Conservation (phyloP, 192 early-diverging fungal species). For the Phycomyces nitens region DNA sequence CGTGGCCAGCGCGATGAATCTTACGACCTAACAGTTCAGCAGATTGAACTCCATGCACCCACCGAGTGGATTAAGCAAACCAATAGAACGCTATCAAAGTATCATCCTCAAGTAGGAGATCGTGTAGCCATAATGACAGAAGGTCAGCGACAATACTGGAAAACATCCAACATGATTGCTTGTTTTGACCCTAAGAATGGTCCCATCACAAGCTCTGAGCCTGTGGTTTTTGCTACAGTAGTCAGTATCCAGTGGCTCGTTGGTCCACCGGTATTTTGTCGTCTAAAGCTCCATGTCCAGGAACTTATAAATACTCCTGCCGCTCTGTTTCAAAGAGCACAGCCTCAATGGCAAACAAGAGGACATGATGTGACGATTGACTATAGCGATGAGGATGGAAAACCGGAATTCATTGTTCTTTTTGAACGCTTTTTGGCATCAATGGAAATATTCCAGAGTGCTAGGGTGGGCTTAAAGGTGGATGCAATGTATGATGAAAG, state of each 20-base stretch:
- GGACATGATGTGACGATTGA: slow-evolving; percentile 49
- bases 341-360: slow-evolving; percentile 23
- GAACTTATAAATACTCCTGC: slow-evolving; percentile 46
- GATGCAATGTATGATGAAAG: slow-evolving; percentile 65
- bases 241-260: slow-evolving; percentile 55
- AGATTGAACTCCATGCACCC: slow-evolving; percentile 32
- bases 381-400: slow-evolving; percentile 67
- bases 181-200: slow-evolving; percentile 32
- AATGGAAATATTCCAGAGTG: slow-evolving; percentile 39
- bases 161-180: slow-evolving; percentile 31
- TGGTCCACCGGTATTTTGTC: slow-evolving; percentile 68
- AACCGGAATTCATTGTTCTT: slow-evolving; percentile 69
- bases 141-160: slow-evolving; percentile 57
- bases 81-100: slow-evolving; percentile 45
- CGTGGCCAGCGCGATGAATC: background rate
- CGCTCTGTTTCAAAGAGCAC: slow-evolving; percentile 33
- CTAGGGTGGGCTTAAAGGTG: slow-evolving; percentile 51
- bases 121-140: slow-evolving; percentile 52
- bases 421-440: slow-evolving; percentile 58
- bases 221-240: slow-evolving; percentile 57
- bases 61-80: slow-evolving; percentile 52
- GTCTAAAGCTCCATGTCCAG: slow-evolving; percentile 45
- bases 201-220: slow-evolving; percentile 19
- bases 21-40: slow-evolving; percentile 7
- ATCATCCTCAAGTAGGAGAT: slow-evolving; percentile 62